phyloP scores from a whole-genome alignment of 331 rosid genomes.

The Quercus lobata region DNA sequence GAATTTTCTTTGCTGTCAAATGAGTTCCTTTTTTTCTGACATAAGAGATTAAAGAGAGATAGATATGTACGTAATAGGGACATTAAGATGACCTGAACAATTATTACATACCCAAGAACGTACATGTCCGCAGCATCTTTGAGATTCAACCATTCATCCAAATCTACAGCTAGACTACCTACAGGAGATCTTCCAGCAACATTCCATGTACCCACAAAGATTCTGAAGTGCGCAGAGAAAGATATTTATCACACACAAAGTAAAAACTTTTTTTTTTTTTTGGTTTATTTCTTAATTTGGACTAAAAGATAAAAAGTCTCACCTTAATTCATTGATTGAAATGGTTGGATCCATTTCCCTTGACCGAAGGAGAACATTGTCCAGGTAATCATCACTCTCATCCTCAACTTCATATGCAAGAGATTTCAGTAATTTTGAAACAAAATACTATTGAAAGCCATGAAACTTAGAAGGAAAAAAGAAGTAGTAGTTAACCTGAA shows the following conservation, averaged over 20 bases:
- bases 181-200: conserved; percentile 81
- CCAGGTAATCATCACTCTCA: conserved; percentile 33
- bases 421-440: not conserved
- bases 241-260: not conserved
- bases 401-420: conserved; percentile 53
- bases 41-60: not conserved
- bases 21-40: not conserved
- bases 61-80: too few species aligned
- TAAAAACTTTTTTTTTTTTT: not conserved
- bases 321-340: conserved; percentile 68
- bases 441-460: not conserved
- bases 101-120: conserved; percentile 77
- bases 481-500: conserved; percentile 38
- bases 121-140: conserved; percentile 87
- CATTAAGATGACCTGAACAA: not conserved
- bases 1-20: not conserved
- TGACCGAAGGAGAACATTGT: conserved; percentile 40
- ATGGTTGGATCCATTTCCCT: conserved; percentile 61
- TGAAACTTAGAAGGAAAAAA: not conserved
- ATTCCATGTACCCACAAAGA: conserved; percentile 94
- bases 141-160: conserved; percentile 85
- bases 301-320: not conserved
- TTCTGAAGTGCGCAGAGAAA: conserved; percentile 30
- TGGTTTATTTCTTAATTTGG: conserved; percentile 1
- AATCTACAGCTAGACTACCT: conserved; percentile 83